Base-by-base conservation (phyloP, 2,329 filamentous ascomycete genomes). In the Harringtonia aguacate region DNA sequence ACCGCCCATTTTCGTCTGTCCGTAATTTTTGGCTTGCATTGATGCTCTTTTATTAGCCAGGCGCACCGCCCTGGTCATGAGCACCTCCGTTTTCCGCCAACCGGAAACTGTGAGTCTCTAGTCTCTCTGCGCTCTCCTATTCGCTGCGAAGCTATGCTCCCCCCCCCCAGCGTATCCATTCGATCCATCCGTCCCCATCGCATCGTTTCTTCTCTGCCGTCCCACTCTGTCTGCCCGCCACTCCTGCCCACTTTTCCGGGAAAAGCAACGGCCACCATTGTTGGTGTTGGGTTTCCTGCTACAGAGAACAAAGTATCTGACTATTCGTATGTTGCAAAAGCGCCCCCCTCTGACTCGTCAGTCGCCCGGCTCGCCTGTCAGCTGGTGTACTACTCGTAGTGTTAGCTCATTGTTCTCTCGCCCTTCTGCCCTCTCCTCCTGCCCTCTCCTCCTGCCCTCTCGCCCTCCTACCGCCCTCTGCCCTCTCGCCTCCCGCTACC, bases 31-130 rank as follows among this genome's bases (percentile, higher is more conserved):
- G n/a, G 24, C 24, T 27, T 43, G 40, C 40, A 46, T 46, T 46
- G 36, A 46, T 34, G 39, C 22, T 17, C 13, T 40, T 45, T 41
- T 45, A 30, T 45, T 41, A 37, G 39, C 43, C 43, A 41, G 27
- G 41, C 38, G 43, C 37, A 35, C 9, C 33, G 24, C 36, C 36
- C 36, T 22, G 14, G 36, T 15, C 14, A 7, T 34, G 17, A 27
- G 24, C 24, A 27, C 24, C 24, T 27, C 24, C 24, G 24, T 27
- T 27, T 31, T 27, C 24, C 24, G 24, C 24, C 24, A 7, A 10
- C 24, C 24, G n/a, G 17, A 34, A 34, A 34, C 14, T n/a, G 31
- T n/a, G 31, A 34, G 31, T 34, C 14, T 7, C 14, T 15, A 13
- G 7, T 15, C 7, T 34, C 14, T 34, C 12, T 27, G 9, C 31